Conservation (phyloP, 768 basidiomycete species). For the Lactarius pseudohatsudake region DNA sequence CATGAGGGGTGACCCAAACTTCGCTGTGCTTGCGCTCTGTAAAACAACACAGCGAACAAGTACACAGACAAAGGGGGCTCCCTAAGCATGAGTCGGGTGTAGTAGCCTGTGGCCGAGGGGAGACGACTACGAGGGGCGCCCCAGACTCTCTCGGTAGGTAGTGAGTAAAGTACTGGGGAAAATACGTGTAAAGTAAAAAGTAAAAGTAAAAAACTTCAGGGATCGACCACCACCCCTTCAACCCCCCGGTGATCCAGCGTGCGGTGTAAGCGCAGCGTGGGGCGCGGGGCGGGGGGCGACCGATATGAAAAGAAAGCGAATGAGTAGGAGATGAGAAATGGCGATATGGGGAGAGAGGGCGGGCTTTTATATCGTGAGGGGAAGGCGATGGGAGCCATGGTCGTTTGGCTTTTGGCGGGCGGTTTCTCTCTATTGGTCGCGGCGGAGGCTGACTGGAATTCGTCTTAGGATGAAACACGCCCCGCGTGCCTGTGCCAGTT, state of each 20-base stretch:
- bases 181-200: neutral
- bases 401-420: neutral
- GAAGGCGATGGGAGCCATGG: neutral
- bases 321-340: neutral
- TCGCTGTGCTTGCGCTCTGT: neutral
- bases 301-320: neutral
- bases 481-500: neutral
- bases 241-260: conserved; percentile 1
- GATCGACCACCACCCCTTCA: neutral
- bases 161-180: neutral
- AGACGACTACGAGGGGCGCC: neutral
- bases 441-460: neutral
- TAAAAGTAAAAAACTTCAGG: neutral
- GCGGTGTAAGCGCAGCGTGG: neutral
- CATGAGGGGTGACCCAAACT: neutral
- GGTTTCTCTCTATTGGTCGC: neutral
- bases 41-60: neutral
- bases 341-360: neutral
- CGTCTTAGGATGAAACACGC: neutral
- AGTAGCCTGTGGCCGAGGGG: neutral
- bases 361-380: neutral
- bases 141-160: neutral
- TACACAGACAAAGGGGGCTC: neutral
- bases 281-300: neutral
- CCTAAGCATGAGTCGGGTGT: neutral